phyloP scores from a whole-genome alignment of 306 rosid species.

The Casuarina glauca region DNA sequence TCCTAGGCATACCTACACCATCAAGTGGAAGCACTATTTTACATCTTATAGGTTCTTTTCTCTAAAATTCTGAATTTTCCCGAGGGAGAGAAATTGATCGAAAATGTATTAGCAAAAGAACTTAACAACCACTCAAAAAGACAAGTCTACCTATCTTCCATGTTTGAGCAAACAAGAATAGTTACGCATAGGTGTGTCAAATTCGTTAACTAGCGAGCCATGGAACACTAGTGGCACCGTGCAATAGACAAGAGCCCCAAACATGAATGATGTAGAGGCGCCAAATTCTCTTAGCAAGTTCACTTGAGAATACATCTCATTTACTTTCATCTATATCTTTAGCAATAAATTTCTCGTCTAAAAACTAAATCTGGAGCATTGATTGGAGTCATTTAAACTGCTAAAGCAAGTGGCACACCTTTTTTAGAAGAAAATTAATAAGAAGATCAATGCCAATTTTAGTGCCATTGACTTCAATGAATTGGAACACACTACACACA shows the following conservation, averaged over 20 bases:
- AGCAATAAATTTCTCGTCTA: background rate
- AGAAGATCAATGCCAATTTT: background rate
- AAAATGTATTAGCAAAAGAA: background rate
- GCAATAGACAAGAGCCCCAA: conserved; percentile 8
- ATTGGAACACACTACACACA: background rate
- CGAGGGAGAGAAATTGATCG: background rate
- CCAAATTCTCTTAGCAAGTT: conserved; percentile 48
- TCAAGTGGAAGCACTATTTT: background rate
- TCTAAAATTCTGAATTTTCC: too few relatives aligned
- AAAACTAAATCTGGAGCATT: background rate
- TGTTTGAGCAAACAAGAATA: background rate
- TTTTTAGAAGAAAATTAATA: background rate
- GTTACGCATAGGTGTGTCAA: background rate
- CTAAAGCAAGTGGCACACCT: background rate
- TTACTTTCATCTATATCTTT: background rate
- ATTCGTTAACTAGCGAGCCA: conserved; percentile 9
- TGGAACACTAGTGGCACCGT: background rate
- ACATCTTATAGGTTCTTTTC: background rate
- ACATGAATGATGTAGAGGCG: conserved; percentile 38
- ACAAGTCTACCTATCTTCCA: background rate
- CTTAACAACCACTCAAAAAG: background rate
- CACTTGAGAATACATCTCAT: conserved; percentile 29
- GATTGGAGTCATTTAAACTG: background rate
- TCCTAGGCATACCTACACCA: background rate
- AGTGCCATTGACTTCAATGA: too few relatives aligned